Evolutionary conservation across 1,139 yeast genomes (phyloP), one percentile per base, ranked within the genome.

Genomic region (Pichia cactophila): DNA sequence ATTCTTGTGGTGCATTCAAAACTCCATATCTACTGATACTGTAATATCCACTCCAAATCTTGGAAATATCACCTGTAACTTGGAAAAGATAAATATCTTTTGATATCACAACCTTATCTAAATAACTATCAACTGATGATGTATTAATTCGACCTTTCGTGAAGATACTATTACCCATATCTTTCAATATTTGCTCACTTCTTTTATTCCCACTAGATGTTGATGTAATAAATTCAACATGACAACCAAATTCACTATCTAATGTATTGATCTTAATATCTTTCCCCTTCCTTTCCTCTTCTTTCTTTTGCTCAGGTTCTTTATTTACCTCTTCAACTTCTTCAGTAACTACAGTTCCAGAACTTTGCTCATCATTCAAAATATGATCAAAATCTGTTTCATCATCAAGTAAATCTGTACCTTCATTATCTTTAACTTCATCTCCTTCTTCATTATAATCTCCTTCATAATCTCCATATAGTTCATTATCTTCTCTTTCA

Each of bases 71-170:
- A 16, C 57, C 58, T 4, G 70, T 62, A 36, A 81, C 53, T 54
- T 73, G 72, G 41, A 79, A 69, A 31, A 84, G 61, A 37, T 74
- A 75, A 37, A 86, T 62, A 54, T 76, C 77, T 53, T 86, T 70
- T 5, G 79, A 68, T 14, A 68, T 60, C 3, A 69, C 61, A 17
- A 83, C 75, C 56, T 74, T 73, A 43, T 65, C 60, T 50, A 86
- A 67, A 60, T 86, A 86, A 8, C 69, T 68, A 48, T 77, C 80
- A 0, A 89, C 92, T 44, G 67, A 70, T 4, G 56, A 50, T 9
- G 72, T 64, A 59, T 78, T 81, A 45, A 86, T 69, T 49, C 87
- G 70, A 2, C 95, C 95, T 54, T 81, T 84, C 7, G 41, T 38
- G 8, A 20, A 16, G 4, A 38, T 38, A 16, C 28, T 20, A 23